Evolutionary conservation across 805 yeast genomes (phyloP).

Genomic region (Metschnikowia chrysomelidarum): DNA sequence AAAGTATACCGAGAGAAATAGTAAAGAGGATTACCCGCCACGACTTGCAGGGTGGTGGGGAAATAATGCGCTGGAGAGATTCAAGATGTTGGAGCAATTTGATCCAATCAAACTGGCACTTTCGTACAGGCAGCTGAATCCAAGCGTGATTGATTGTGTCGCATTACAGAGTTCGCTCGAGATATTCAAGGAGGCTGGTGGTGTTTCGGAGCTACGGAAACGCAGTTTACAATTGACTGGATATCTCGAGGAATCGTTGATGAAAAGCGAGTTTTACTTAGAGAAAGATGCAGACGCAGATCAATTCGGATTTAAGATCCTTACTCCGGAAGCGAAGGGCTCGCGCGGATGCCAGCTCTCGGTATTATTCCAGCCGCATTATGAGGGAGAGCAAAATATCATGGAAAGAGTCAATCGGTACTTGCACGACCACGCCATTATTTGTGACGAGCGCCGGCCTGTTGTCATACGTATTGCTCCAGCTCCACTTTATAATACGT

Average conservation of each 20-base stretch:
- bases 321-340: conserved; percentile 60
- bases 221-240: conserved; percentile 59
- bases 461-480: conserved; percentile 91
- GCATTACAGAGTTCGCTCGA: conserved; percentile 66
- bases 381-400: conserved; percentile 35
- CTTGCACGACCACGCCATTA: conserved; percentile 58
- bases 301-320: conserved; percentile 54
- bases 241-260: conserved; percentile 50
- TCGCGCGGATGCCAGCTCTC: conserved; percentile 85
- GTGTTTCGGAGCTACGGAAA: conserved; percentile 53
- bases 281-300: conserved; percentile 18
- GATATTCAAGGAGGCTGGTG: conserved; percentile 59
- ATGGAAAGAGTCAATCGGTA: conserved; percentile 61
- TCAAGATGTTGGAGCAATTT: conserved; percentile 74
- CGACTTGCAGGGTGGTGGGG: conserved; percentile 99
- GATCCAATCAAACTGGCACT: conserved; percentile 83
- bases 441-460: conserved; percentile 89
- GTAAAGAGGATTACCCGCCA: conserved; percentile 44
- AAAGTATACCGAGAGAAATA: conserved; percentile 33
- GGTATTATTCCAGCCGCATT: conserved; percentile 52
- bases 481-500: conserved; percentile 76
- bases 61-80: conserved; percentile 65
- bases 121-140: conserved; percentile 88
- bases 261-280: conserved; percentile 46
- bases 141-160: conserved; percentile 82